Conservation (phyloP, 2,329 filamentous ascomycete species). For the Curvularia hawaiiensis region DNA sequence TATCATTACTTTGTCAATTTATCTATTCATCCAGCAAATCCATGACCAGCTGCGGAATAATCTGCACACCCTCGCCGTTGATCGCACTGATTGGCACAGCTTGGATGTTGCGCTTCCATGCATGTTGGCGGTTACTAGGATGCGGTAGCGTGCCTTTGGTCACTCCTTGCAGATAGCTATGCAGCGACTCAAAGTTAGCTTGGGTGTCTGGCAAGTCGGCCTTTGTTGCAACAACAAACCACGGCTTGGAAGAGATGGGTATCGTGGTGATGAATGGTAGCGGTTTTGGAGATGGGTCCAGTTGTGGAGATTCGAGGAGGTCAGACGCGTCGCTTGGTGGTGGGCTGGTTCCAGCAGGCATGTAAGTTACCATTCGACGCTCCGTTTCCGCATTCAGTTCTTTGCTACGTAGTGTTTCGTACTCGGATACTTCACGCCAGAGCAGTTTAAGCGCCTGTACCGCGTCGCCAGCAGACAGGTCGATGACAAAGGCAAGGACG, state of each 20-base stretch:
- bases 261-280: conserved; percentile 60
- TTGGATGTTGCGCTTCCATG: conserved; percentile 60
- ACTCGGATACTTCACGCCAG: conserved; percentile 89
- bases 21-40: conserved; percentile 60
- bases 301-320: conserved; percentile 28
- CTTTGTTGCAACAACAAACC: conserved; percentile 96
- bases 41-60: conserved; percentile 74
- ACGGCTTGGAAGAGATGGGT: conserved; percentile 91
- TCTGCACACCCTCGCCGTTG: conserved; percentile 78
- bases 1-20: conserved; percentile 15
- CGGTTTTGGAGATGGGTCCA: conserved; percentile 33
- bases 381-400: conserved; percentile 70
- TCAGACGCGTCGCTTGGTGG: conserved; percentile 23
- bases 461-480: conserved; percentile 79
- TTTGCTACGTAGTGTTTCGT: conserved; percentile 79
- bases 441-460: conserved; percentile 78
- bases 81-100: conserved; percentile 91
- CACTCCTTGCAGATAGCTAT: conserved; percentile 71
- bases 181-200: conserved; percentile 73
- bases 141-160: conserved; percentile 68
- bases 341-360: conserved; percentile 28
- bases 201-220: conserved; percentile 81
- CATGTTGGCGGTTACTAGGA: conserved; percentile 71
- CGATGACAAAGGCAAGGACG: conserved; percentile 91
- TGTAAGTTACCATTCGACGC: conserved; percentile 64